phyloP scores from a whole-genome alignment of 2,329 filamentous ascomycete genomes.

The Lizonia empirigonia region DNA sequence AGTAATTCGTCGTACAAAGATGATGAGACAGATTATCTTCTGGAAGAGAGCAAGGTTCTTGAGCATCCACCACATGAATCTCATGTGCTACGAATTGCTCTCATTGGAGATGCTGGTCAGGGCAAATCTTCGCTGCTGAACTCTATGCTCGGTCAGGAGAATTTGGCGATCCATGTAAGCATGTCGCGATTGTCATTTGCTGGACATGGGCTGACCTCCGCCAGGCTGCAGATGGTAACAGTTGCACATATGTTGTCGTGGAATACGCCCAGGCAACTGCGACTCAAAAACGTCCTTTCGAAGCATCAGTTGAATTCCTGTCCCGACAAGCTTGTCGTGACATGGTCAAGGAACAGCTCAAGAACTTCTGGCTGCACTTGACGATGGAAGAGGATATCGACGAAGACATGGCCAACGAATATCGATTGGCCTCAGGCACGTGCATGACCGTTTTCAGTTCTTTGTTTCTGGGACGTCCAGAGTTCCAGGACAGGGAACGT shows the following conservation, averaged over 20 bases:
- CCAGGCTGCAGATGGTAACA: slow-evolving; percentile 4
- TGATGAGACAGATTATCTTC: slow-evolving; percentile 12
- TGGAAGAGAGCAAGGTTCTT: slow-evolving; percentile 1
- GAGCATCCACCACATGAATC: slow-evolving; percentile 3
- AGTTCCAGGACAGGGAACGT: slow-evolving; percentile 15
- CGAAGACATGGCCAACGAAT: neutral
- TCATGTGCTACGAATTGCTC: slow-evolving; percentile 11
- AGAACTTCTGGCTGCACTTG: neutral
- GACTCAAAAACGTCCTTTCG: neutral
- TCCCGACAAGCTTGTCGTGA: neutral
- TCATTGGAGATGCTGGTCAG: slow-evolving; percentile 25
- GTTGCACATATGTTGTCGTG: slow-evolving; percentile 1
- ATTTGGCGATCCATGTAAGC: slow-evolving; percentile 20
- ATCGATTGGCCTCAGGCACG: neutral
- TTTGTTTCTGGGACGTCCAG: slow-evolving; percentile 15
- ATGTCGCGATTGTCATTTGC: neutral
- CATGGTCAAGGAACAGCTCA: slow-evolving; percentile 1
- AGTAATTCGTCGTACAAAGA: neutral
- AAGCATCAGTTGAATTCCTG: slow-evolving; percentile 1
- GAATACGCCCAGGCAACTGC: slow-evolving; percentile 1
- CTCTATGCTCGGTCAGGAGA: slow-evolving; percentile 18
- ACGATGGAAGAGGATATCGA: neutral
- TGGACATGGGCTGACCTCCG: slow-evolving; percentile 3
- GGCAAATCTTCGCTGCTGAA: slow-evolving; percentile 28
- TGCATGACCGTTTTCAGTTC: neutral